Percentiles rank a stretch among this genome's conserved stretches.
Evolutionary conservation across 306 rosid genomes (phyloP).

Genomic region (Luffa acutangula): DNA sequence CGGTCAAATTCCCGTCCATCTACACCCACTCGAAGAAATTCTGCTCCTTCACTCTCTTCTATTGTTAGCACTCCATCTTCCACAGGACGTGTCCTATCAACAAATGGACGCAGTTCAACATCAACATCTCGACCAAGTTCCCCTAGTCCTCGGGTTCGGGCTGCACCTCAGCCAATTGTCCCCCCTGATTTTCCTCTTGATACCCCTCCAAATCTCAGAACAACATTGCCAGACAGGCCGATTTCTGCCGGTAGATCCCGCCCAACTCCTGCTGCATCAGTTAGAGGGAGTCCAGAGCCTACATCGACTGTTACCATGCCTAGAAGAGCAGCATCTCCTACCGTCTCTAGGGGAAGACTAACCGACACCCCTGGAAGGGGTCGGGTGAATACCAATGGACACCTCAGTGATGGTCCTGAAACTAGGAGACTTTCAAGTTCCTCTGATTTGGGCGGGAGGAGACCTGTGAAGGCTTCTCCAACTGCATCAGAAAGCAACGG

Average conservation of each 20-base stretch:
- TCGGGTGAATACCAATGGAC: conserved; percentile 57
- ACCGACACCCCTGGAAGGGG: conserved; percentile 50
- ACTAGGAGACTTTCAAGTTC: conserved; percentile 38
- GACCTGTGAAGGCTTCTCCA: conserved; percentile 56
- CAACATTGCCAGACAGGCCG: conserved; percentile 90
- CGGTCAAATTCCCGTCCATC: conserved; percentile 74
- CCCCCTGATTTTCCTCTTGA: conserved; percentile 83
- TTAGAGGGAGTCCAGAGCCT: conserved; percentile 51
- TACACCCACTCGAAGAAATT: conserved; percentile 68
- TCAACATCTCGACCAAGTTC: conserved; percentile 83
- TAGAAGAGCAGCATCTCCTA: conserved; percentile 74
- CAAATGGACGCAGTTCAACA: conserved; percentile 54
- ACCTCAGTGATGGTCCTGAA: conserved; percentile 44
- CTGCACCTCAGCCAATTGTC: conserved; percentile 76
- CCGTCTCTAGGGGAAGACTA: conserved; percentile 64
- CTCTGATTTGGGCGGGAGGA: conserved; percentile 55
- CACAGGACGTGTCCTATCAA: conserved; percentile 32
- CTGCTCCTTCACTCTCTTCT: conserved; percentile 53
- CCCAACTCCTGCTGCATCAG: conserved; percentile 32
- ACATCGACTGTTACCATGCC: conserved; percentile 32
- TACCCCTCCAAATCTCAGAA: conserved; percentile 92
- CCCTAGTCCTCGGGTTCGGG: conserved; percentile 68
- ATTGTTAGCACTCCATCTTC: conserved; percentile 37
- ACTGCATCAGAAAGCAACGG: conserved; percentile 60
- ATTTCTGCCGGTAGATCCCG: conserved; percentile 92